These are phyloP conservation scores for Yamadazyma nakazawae DNA, from an alignment of 805 yeast species.

Conservation along the genomic window DNA sequence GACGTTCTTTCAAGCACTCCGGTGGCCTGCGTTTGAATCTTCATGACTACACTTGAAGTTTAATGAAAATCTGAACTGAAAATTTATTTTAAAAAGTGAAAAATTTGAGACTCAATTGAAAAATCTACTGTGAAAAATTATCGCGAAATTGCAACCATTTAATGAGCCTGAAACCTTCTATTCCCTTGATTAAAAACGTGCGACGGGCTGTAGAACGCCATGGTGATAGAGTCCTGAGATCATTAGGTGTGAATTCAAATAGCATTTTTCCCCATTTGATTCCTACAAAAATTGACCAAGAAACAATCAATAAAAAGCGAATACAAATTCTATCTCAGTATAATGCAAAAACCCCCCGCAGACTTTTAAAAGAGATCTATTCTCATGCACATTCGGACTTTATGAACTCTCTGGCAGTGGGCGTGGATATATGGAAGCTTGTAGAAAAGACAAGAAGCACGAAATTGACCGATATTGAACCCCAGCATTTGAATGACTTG, in stretches of 20 bases:
- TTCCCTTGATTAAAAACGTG: conserved; percentile 3
- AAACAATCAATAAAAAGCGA: background rate
- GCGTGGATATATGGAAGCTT: conserved; percentile 13
- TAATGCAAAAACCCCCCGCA: conserved; percentile 10
- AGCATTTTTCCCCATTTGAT: background rate
- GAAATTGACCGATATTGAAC: conserved; percentile 22
- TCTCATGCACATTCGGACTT: conserved; percentile 1
- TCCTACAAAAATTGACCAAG: background rate
- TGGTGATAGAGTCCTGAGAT: background rate
- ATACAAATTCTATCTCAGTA: background rate
- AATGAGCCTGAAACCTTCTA: background rate
- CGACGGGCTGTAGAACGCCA: conserved; percentile 1
- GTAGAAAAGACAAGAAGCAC: conserved; percentile 24
- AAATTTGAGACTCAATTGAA: background rate
- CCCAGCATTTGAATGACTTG: conserved; percentile 27
- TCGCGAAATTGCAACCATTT: conserved; percentile 2
- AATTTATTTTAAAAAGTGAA: background rate
- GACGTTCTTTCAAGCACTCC: conserved; percentile 80
- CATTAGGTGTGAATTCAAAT: background rate
- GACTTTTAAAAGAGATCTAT: conserved; percentile 1
- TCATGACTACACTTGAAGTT: conserved; percentile 35
- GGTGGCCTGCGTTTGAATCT: conserved; percentile 66
- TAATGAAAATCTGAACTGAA: background rate
- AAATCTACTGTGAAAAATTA: conserved; percentile 3
- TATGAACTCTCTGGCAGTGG: conserved; percentile 11